Evolutionary conservation across 2,329 filamentous ascomycete genomes (phyloP).

Genomic region (Daldinia eschscholtzii): DNA sequence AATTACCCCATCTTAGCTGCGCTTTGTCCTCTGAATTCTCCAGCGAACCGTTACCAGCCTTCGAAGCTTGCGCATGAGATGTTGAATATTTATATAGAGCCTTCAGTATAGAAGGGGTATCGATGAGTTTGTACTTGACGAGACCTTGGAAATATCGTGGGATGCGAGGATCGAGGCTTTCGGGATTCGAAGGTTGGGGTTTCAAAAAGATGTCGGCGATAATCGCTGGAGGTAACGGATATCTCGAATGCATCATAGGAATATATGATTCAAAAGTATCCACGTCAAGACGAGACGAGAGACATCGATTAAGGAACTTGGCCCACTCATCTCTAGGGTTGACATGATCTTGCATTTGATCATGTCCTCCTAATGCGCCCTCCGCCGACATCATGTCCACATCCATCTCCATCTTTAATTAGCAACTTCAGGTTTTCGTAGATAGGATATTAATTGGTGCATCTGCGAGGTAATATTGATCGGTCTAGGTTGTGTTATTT

Average conservation of each 20-base stretch:
- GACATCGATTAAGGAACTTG: slow-evolving; percentile 64
- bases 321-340: slow-evolving; percentile 60
- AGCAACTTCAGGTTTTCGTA: neutral
- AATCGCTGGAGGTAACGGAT: slow-evolving; percentile 64
- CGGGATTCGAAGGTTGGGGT: slow-evolving; percentile 62
- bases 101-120: slow-evolving; percentile 67
- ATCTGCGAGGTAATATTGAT: neutral
- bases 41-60: slow-evolving; percentile 35
- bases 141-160: slow-evolving; percentile 71
- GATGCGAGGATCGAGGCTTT: slow-evolving; percentile 70
- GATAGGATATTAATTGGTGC: neutral
- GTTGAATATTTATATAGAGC: slow-evolving; percentile 70
- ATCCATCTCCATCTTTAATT: slow-evolving; percentile 44
- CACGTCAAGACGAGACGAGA: slow-evolving; percentile 64
- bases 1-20: slow-evolving; percentile 64
- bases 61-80: slow-evolving; percentile 57
- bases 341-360: slow-evolving; percentile 31
- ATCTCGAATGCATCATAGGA: slow-evolving; percentile 62
- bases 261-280: slow-evolving; percentile 67
- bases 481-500: neutral
- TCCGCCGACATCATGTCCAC: slow-evolving; percentile 33
- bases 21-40: slow-evolving; percentile 42
- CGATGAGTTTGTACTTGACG: slow-evolving; percentile 63
- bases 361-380: slow-evolving; percentile 21
- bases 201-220: slow-evolving; percentile 71